Percentiles rank a stretch among this genome's conserved stretches.
phyloP scores from a whole-genome alignment of 331 rosid species.

The Phaseolus coccineus region DNA sequence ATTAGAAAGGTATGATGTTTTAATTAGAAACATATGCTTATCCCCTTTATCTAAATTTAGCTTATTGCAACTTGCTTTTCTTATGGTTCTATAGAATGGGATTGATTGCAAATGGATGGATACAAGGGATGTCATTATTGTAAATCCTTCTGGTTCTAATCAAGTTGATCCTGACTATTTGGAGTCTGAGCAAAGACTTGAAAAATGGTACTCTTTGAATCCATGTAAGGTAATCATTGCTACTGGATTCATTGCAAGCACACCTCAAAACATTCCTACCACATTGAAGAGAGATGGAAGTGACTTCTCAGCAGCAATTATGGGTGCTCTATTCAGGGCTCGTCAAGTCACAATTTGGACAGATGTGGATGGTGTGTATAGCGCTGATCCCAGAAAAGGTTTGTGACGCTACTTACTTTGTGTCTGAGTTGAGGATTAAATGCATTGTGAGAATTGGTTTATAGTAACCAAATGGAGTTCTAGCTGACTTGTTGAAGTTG shows the following conservation, averaged over 20 bases:
- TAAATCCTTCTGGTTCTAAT: conserved; percentile 80
- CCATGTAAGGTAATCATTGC: conserved; percentile 79
- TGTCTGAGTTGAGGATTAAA: conserved; percentile 15
- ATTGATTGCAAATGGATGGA: conserved; percentile 96
- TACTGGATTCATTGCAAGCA: conserved; percentile 98
- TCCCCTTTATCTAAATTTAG: conserved; percentile 30
- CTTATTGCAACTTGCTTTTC: conserved; percentile 33
- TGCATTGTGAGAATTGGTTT: conserved; percentile 29
- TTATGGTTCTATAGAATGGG: conserved; percentile 71
- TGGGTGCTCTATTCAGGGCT: conserved; percentile 87
- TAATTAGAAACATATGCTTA: conserved; percentile 15
- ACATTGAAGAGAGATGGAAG: conserved; percentile 99
- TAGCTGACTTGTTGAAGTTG: conserved; percentile 23
- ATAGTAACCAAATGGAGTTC: conserved; percentile 25
- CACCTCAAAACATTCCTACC: conserved; percentile 85
- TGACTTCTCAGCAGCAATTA: conserved; percentile 96
- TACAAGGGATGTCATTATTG: conserved; percentile 96
- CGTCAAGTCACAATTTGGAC: conserved; percentile 97
- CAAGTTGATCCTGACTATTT: conserved; percentile 93
- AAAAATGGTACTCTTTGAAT: conserved; percentile 78
- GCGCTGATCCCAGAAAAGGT: conserved; percentile 99
- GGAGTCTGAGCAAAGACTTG: conserved; percentile 76
- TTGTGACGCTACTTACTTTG: conserved; percentile 42
- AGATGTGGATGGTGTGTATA: conserved; percentile 96
- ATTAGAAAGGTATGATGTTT: conserved; percentile 72